Conservation (phyloP, 495 filamentous ascomycete genomes). For the Penicillium tannophilum region DNA sequence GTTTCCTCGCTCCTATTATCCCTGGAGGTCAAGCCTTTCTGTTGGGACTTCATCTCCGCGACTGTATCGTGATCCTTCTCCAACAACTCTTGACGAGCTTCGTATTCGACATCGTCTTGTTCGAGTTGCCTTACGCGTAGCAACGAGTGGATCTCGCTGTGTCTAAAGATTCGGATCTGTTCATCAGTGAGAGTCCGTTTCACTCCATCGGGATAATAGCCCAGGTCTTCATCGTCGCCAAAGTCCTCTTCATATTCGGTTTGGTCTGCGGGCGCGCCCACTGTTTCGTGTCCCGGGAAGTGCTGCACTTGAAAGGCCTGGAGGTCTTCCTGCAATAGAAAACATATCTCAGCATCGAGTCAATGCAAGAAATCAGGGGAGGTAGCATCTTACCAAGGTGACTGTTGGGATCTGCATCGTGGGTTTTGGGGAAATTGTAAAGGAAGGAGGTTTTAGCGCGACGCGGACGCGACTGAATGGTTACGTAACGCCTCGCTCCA, state of each 20-base stretch:
- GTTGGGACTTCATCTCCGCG: not conserved
- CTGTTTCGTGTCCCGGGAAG: slow-evolving; percentile 47
- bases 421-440: not conserved
- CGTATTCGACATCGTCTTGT: slow-evolving; percentile 36
- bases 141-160: slow-evolving; percentile 80
- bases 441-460: slow-evolving; percentile 5
- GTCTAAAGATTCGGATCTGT: slow-evolving; percentile 86
- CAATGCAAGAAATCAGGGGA: not conserved
- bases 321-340: slow-evolving; percentile 64
- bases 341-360: not conserved
- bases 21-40: not conserved
- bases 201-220: slow-evolving; percentile 85
- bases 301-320: slow-evolving; percentile 66
- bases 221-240: slow-evolving; percentile 71
- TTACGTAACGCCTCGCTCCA: not conserved
- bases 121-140: slow-evolving; percentile 53
- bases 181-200: slow-evolving; percentile 92
- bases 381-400: slow-evolving; percentile 49
- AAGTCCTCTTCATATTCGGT: slow-evolving; percentile 34
- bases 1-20: not conserved
- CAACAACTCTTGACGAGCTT: slow-evolving; percentile 19
- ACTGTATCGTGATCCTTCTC: slow-evolving; percentile 18
- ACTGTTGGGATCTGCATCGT: slow-evolving; percentile 44
- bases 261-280: slow-evolving; percentile 24
- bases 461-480: slow-evolving; percentile 11